Evolutionary conservation across 345 rosid genomes (phyloP).

Genomic region (Brassica rapa): DNA sequence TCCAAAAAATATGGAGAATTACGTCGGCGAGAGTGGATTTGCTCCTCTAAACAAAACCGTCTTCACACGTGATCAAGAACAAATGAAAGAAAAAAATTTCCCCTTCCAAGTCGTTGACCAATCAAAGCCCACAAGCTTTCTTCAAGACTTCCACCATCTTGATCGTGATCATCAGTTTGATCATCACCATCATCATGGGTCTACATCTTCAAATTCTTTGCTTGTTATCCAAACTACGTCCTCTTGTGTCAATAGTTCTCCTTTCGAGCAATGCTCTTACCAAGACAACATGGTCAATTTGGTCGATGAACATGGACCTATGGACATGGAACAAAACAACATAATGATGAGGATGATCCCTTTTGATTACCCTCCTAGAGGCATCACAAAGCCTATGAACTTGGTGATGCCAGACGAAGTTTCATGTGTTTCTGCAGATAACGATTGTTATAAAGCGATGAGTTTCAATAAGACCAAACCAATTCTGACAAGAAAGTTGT

Average conservation of each 20-base stretch:
- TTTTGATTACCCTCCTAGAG: constrained; percentile 50
- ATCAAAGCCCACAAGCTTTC: constrained; percentile 43
- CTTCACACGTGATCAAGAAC: constrained; percentile 37
- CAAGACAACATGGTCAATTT: constrained; percentile 35
- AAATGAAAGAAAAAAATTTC: constrained; percentile 43
- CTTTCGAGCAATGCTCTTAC: constrained; percentile 52
- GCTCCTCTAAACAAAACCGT: constrained; percentile 37
- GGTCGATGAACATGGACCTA: constrained; percentile 40
- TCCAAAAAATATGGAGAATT: constrained; percentile 33
- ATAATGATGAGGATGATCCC: constrained; percentile 43
- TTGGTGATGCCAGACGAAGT: constrained; percentile 61
- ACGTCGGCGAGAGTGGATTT: constrained; percentile 24
- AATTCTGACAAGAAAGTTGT: constrained; percentile 40
- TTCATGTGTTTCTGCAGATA: constrained; percentile 50
- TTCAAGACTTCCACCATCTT: constrained; percentile 61
- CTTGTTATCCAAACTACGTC: constrained; percentile 44
- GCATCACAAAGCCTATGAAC: constrained; percentile 46
- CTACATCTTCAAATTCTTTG: constrained; percentile 48
- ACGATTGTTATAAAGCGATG: constrained; percentile 37
- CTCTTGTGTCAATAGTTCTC: constrained; percentile 39
- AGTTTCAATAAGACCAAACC: constrained; percentile 43
- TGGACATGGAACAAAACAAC: constrained; percentile 31
- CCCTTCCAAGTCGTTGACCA: constrained; percentile 42
- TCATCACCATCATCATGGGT: constrained; percentile 27
- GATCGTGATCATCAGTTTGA: constrained; percentile 42